A percentile compares a stretch with the other conserved stretches of the same genome.
These are phyloP conservation scores for Rickenella mellea DNA, from an alignment of 768 basidiomycete genomes.

Conservation along the genomic window DNA sequence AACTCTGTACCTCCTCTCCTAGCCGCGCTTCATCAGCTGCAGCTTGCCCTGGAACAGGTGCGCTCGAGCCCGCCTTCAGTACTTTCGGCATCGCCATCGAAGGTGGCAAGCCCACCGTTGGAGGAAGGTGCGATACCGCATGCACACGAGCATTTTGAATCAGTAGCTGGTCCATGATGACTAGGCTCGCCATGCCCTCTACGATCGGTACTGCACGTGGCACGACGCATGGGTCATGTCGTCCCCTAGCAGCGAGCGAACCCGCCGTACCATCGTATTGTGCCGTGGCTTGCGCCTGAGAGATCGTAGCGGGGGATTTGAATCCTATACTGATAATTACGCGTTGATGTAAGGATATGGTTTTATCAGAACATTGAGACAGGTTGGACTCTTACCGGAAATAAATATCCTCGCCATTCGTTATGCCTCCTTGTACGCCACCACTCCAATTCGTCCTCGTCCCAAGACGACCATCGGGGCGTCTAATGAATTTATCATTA, in stretches of 20 bases:
- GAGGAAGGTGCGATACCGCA: conserved; percentile 69
- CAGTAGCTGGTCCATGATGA: conserved; percentile 89
- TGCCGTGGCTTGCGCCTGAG: conserved; percentile 81
- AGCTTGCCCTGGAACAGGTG: no score
- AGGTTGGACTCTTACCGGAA: conserved; percentile 59
- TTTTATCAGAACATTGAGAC: conserved; percentile 5
- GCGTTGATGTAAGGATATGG: conserved; percentile 1
- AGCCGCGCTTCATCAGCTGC: no score
- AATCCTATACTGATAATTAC: conserved; percentile 66
- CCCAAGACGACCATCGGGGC: conserved; percentile 60
- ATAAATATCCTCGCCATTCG: conserved; percentile 95
- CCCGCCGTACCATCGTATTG: conserved; percentile 91
- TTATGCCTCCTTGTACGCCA: conserved; percentile 95
- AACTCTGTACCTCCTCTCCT: no score
- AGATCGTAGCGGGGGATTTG: conserved; percentile 98
- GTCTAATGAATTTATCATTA: conserved; percentile 78
- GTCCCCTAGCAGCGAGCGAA: conserved; percentile 79
- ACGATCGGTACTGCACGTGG: conserved; percentile 97
- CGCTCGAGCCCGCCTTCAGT: no score
- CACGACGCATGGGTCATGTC: conserved; percentile 97
- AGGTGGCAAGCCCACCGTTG: conserved; percentile 80
- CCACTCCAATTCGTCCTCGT: conserved; percentile 95
- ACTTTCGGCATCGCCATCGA: conserved; percentile 85
- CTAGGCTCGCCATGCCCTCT: conserved; percentile 93
- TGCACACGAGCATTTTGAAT: conserved; percentile 79